phyloP scores from a whole-genome alignment of 768 basidiomycete genomes.

The Pleurotus salmoneostramineus region DNA sequence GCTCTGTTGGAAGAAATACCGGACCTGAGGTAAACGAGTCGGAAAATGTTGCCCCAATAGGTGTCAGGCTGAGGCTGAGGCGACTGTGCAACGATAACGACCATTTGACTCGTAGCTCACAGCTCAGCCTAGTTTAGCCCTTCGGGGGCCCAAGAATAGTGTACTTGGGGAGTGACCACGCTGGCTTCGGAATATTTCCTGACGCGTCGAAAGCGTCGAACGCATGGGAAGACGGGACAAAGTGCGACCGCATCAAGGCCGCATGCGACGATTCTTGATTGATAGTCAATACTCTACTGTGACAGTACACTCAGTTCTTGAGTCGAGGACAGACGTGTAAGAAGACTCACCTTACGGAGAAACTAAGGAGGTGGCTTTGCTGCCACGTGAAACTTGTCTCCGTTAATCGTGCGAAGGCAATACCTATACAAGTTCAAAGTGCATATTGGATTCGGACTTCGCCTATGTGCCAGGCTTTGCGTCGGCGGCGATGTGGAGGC shows the following conservation, averaged over 20 bases:
- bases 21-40: background rate
- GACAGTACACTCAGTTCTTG: no score
- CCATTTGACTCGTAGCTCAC: no score
- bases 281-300: no score
- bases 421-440: background rate
- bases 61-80: background rate
- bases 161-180: no score
- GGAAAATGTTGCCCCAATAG: background rate
- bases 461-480: background rate
- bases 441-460: background rate
- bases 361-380: background rate
- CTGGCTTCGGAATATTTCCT: no score
- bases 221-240: no score
- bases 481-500: background rate
- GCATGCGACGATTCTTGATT: no score
- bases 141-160: no score
- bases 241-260: no score
- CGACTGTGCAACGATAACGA: no score
- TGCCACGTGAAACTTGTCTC: background rate
- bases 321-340: background rate
- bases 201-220: no score
- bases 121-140: no score
- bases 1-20: background rate
- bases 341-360: background rate
- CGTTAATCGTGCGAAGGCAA: constrained; percentile 5